Conservation (phyloP, 148 eudicot genomes). For the Cornus kousa region DNA sequence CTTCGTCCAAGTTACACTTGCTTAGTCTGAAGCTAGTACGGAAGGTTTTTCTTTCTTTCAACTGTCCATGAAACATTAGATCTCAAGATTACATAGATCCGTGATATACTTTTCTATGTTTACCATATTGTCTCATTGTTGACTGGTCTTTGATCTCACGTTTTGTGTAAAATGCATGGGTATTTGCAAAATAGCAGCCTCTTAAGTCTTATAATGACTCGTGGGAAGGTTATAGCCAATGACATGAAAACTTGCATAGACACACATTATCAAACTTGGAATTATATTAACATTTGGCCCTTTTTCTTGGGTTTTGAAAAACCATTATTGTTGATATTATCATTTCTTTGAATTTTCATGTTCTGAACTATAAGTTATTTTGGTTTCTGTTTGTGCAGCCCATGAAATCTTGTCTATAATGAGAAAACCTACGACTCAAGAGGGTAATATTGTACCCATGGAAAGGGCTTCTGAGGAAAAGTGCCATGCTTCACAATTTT, state of each 20-base stretch:
- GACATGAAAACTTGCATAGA: neutral
- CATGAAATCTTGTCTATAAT: constrained; percentile 63
- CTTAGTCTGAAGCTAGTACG: neutral
- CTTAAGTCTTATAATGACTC: neutral
- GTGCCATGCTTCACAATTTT: constrained; percentile 24
- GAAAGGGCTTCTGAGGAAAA: constrained; percentile 27
- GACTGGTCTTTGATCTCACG: neutral
- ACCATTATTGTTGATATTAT: neutral
- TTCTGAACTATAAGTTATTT: neutral
- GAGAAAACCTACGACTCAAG: constrained; percentile 40
- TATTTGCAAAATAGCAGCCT: neutral
- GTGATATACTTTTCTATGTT: neutral
- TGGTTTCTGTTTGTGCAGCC: constrained; percentile 42
- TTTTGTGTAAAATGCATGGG: neutral
- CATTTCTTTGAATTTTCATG: neutral
- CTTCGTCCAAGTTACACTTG: neutral
- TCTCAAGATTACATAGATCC: neutral
- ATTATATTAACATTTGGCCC: no score
- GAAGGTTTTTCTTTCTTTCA: neutral
- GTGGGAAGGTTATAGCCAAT: neutral
- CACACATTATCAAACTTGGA: neutral
- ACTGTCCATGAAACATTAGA: neutral
- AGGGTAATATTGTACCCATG: constrained; percentile 17
- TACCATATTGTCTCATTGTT: neutral
- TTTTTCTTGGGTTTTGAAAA: neutral